Evolutionary conservation across 345 rosid species (phyloP).

Genomic region (Sonneratia alba): DNA sequence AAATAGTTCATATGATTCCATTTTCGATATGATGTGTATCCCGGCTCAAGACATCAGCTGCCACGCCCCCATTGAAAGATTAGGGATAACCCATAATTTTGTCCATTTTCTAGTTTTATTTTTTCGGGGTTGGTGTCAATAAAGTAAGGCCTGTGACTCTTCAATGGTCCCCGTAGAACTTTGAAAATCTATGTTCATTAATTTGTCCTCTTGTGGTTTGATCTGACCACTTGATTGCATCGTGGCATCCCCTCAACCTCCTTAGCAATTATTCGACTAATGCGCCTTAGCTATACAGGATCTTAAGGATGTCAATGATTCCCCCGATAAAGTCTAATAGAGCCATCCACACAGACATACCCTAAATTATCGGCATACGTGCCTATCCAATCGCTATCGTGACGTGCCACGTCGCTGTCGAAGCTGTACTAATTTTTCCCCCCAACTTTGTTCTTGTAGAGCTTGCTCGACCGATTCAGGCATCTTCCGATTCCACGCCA

Average conservation of each 20-base stretch:
- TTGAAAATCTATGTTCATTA: not conserved
- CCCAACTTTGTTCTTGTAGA: slow-evolving; percentile 1
- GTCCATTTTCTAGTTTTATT: not conserved
- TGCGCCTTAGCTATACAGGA: not conserved
- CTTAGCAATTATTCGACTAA: not conserved
- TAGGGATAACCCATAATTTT: not conserved
- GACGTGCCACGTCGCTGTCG: slow-evolving; percentile 5
- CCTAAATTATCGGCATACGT: not conserved
- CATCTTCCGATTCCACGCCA: slow-evolving; percentile 4
- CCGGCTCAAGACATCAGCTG: too few species aligned
- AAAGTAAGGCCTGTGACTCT: not conserved
- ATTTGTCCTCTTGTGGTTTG: not conserved
- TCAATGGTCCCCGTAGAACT: slow-evolving; percentile 5
- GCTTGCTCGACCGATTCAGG: not conserved
- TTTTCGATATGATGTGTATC: too few species aligned
- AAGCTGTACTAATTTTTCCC: slow-evolving; percentile 1
- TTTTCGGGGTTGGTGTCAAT: slow-evolving; percentile 10
- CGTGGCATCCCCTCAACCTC: not conserved
- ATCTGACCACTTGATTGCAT: not conserved
- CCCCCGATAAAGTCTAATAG: not conserved
- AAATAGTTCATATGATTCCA: too few species aligned
- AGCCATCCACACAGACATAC: not conserved
- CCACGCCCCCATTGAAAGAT: too few species aligned
- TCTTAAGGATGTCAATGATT: not conserved
- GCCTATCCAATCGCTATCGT: not conserved